Evolutionary conservation across 2,329 filamentous ascomycete species (phyloP).

Genomic region (Pestalotiopsis sp.): DNA sequence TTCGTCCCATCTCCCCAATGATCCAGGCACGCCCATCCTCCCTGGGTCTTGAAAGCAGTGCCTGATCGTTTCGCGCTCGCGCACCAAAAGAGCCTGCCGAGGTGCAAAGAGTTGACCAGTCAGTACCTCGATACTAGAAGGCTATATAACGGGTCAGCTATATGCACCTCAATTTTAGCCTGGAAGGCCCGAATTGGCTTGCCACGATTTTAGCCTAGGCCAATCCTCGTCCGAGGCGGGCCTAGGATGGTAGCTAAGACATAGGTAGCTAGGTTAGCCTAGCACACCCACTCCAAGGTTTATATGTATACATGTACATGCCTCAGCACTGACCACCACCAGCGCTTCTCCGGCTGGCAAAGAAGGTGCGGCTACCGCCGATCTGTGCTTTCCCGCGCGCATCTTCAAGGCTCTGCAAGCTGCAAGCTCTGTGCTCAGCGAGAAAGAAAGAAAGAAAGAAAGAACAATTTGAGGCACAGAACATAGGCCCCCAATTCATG

Average conservation of each 20-base stretch:
- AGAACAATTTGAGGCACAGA: not conserved
- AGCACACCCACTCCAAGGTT: not conserved
- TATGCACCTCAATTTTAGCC: conserved; percentile 15
- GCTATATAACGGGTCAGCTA: conserved; percentile 8
- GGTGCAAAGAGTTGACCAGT: not conserved
- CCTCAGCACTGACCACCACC: not conserved
- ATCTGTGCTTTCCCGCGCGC: conserved; percentile 13
- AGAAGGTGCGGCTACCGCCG: conserved; percentile 15
- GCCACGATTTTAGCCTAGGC: conserved; percentile 9
- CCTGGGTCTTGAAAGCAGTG: not conserved
- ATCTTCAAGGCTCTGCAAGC: not conserved
- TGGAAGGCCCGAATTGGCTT: conserved; percentile 13
- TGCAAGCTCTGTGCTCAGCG: not conserved
- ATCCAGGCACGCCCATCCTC: not conserved
- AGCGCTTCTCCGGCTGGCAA: not conserved
- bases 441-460: not conserved
- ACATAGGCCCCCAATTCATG: not conserved
- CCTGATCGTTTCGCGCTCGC: not conserved
- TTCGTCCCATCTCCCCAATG: not conserved
- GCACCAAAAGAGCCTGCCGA: not conserved
- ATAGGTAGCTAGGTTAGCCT: not conserved
- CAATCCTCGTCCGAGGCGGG: not conserved
- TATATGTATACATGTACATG: not conserved
- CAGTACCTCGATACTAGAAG: not conserved
- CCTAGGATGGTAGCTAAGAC: not conserved